Evolutionary conservation across 495 filamentous ascomycete species (phyloP).

Genomic region (Aspergillus haitiensis): DNA sequence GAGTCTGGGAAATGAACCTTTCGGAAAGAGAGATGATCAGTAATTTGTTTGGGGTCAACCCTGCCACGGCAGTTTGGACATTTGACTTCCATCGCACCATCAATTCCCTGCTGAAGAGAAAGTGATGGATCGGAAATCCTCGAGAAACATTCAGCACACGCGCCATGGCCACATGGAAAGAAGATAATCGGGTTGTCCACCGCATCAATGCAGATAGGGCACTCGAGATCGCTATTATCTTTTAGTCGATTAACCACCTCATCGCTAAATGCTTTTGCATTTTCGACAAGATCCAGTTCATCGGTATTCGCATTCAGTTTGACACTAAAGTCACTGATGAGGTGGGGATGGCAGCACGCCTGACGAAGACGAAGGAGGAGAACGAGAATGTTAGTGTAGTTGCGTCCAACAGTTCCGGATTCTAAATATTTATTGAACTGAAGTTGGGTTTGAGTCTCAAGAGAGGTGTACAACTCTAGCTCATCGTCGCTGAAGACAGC

Average conservation of each 20-base stretch:
- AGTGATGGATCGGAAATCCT: slow-evolving; percentile 64
- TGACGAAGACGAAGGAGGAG: slow-evolving; percentile 82
- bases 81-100: slow-evolving; percentile 53
- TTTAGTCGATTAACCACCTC: slow-evolving; percentile 70
- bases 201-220: slow-evolving; percentile 79
- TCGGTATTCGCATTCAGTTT: slow-evolving; percentile 53
- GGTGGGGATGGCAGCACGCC: slow-evolving; percentile 87
- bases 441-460: slow-evolving; percentile 66
- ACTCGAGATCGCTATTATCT: slow-evolving; percentile 59
- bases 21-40: slow-evolving; percentile 71
- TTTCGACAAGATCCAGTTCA: slow-evolving; percentile 61
- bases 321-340: slow-evolving; percentile 73
- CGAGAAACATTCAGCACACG: slow-evolving; percentile 76
- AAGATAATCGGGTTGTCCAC: slow-evolving; percentile 75
- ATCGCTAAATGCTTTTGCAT: slow-evolving; percentile 62
- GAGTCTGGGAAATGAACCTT: slow-evolving; percentile 66
- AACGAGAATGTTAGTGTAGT: slow-evolving; percentile 83
- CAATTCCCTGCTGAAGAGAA: slow-evolving; percentile 57
- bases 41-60: slow-evolving; percentile 66
- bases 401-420: slow-evolving; percentile 67
- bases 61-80: slow-evolving; percentile 76
- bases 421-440: slow-evolving; percentile 78
- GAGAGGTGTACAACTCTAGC: slow-evolving; percentile 64
- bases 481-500: slow-evolving; percentile 78
- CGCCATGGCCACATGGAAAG: slow-evolving; percentile 81